Base-by-base conservation (phyloP, 306 rosid genomes). In the Gynostemma pentaphyllum region DNA sequence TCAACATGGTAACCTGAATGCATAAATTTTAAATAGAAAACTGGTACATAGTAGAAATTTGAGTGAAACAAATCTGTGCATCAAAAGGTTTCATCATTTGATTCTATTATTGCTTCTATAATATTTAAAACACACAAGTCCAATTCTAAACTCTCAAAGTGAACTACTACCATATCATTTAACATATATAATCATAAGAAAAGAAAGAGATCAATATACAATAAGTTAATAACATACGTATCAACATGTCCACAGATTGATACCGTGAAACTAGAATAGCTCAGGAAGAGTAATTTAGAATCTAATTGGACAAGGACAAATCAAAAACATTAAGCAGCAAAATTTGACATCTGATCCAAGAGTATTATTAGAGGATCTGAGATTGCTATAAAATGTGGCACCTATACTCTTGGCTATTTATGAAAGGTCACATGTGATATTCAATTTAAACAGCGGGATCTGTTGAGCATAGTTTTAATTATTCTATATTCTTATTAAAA, bases 1-100 rank as follows among this genome's bases (percentile, higher is more conserved):
- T 7, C 81, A 81, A 73, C 24, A 69, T 66, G 75, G 79, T 67
- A 59, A 72, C 69, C 45, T 79, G 71, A 61, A 69, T 50, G 70
- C 64, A 74, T 23, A 69, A n/a, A 68, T 40, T 66, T 11, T 45
- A 15, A 29, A 50, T 15, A 30, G 68, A 11, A 30, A 8, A n/a
- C 41, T 30, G 18, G 5, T 29, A 14, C 9, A 52, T 15, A 13
- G 13, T 52, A 24, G 15, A 52, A 2, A 52, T 7, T 45, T 45
- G 51, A 45, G 48, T 18, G 1, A 10, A 18, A 45, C 2, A 45
- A 45, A 21, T 21, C 26, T 8, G 16, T 2, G 22, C 7, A 19
- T 1, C 2, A 4, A 46, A 46, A 18, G 19, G 18, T 18, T 19
- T 14, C 9, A 4, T 0, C 21, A 45, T 45, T 18, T 18, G 23